phyloP scores from a whole-genome alignment of 108 stramenopile species.

The Cyclostephanos invisitatus region DNA sequence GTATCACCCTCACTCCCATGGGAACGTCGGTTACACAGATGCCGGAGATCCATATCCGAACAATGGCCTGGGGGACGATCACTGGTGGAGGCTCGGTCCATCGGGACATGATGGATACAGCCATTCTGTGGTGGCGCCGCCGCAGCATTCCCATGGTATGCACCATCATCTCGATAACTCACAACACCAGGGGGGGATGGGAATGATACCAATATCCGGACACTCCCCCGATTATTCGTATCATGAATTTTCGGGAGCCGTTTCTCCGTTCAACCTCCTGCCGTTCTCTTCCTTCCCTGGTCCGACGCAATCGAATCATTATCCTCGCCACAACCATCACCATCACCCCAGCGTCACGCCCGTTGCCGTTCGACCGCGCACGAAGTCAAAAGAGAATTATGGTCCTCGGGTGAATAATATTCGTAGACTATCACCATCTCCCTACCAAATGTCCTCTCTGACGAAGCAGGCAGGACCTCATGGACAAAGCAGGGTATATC shows the following conservation, averaged over 20 bases:
- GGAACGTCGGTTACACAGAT: neutral
- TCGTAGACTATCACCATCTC: slow-evolving; percentile 3
- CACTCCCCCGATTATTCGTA: slow-evolving; percentile 32
- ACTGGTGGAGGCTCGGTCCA: neutral
- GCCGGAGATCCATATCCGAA: neutral
- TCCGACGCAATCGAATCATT: slow-evolving; percentile 13
- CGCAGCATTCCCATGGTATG: slow-evolving; percentile 13
- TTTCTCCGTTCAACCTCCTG: slow-evolving; percentile 33
- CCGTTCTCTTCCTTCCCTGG: slow-evolving; percentile 1
- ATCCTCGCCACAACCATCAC: slow-evolving; percentile 10
- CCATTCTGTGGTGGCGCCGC: slow-evolving; percentile 4
- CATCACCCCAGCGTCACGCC: neutral
- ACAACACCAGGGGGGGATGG: slow-evolving; percentile 18
- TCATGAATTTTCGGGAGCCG: slow-evolving; percentile 20
- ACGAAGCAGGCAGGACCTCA: neutral
- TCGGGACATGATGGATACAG: slow-evolving; percentile 7
- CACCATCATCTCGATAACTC: slow-evolving; percentile 11
- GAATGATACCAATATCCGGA: slow-evolving; percentile 18
- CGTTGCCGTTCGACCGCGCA: slow-evolving; percentile 12
- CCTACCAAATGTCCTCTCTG: neutral
- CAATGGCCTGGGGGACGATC: slow-evolving; percentile 3
- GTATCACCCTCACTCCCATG: slow-evolving; percentile 9
- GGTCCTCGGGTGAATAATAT: slow-evolving; percentile 5
- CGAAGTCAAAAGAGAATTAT: slow-evolving; percentile 15
- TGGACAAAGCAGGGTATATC: slow-evolving; percentile 1